Conservation (phyloP, 176 grass and related monocot species). For the Rhynchospora pubera region DNA sequence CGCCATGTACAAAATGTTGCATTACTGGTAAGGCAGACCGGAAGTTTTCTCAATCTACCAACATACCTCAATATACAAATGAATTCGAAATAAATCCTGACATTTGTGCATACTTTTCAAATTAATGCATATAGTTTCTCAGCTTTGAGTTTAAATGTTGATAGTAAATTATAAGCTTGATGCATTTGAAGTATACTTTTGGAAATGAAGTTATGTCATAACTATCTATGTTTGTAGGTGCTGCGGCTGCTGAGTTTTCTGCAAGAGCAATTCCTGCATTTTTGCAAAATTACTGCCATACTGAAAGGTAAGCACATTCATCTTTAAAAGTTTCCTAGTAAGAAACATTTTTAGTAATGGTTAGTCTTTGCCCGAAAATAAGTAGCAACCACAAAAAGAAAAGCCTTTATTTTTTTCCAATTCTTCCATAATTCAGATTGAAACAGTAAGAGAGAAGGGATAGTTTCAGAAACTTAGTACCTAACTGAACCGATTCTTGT, state of each 20-base stretch:
- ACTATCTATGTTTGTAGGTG: conserved; percentile 44
- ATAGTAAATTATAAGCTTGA: neutral
- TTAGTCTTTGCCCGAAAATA: conserved; percentile 27
- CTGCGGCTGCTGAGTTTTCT: conserved; percentile 95
- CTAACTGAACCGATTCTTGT: conserved; percentile 16
- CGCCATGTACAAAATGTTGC: neutral
- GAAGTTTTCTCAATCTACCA: neutral
- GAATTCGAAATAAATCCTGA: neutral
- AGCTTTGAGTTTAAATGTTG: neutral
- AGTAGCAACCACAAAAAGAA: neutral
- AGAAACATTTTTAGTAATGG: neutral
- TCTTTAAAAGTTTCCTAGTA: neutral
- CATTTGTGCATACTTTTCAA: neutral
- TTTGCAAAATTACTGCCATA: conserved; percentile 42
- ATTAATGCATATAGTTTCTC: neutral
- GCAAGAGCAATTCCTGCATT: conserved; percentile 73
- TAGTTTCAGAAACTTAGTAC: neutral
- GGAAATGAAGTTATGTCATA: conserved; percentile 21
- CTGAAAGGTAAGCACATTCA: conserved; percentile 36
- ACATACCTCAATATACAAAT: neutral
- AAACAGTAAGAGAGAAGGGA: neutral
- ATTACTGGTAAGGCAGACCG: neutral
- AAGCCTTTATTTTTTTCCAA: neutral
- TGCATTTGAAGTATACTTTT: neutral
- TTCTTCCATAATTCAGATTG: neutral